Evolutionary conservation across 495 filamentous ascomycete genomes (phyloP), one percentile per base, ranked within the genome.

Genomic region (Penicillium cataractarum): DNA sequence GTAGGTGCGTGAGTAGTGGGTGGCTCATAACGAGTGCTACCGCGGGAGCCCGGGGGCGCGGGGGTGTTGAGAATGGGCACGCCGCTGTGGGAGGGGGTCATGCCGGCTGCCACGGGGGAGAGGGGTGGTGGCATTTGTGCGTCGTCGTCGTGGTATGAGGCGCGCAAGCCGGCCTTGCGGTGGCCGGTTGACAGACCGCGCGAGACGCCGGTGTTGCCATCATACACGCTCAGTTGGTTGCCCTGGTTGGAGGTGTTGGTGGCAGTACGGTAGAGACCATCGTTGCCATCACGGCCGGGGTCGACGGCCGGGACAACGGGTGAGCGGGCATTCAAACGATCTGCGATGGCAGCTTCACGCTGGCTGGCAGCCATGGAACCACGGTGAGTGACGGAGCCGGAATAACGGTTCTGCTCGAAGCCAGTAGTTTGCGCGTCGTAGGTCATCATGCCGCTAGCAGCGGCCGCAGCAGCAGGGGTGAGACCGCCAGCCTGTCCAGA

Each of bases 341-440:
- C 78, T 40, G 81, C 71, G 42, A 79, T 80, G 31, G 71, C 70
- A 1, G 70, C 78, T 65, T 84, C 82, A 26, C 74, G 74, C 53
- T 71, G 37, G 61, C 40, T 33, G 61, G 65, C 66, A 24, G 70
- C 70, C 62, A 56, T 71, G 7, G 69, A 73, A 22, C 66, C 76
- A 64, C 66, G 81, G 35, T 74, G 69, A 22, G 55, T 74, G 44
- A 75, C 46, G 48, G 67, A 73, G 44, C 71, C 73, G 13, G 69
- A 58, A n/a, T 66, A 68, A 0, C 65, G 64, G 13, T 68, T 69
- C 27, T 72, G 55, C 51, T 82, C 78, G 31, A 78, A 65, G 15
- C 51, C 51, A 12, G 51, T 54, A 17, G 51, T 54, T 3, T 54
- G 29, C n/a, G 31, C 51, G 8, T 54, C 51, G 19, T 33, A 54